phyloP scores from a whole-genome alignment of 2,329 filamentous ascomycete genomes.

The Epichloe uncinata region DNA sequence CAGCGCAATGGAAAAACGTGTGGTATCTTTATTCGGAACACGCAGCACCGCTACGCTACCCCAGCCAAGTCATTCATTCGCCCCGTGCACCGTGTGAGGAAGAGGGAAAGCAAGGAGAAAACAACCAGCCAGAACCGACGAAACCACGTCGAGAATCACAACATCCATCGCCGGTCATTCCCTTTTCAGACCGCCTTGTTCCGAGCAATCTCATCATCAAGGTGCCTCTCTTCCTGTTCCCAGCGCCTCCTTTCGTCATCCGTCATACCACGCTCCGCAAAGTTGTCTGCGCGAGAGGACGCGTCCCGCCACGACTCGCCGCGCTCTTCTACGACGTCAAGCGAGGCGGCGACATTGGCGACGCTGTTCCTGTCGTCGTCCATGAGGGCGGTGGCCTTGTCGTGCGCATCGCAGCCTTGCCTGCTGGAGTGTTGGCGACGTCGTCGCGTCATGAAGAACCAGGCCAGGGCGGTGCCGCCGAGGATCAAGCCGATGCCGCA shows the following conservation, averaged over 20 bases:
- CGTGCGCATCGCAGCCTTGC: constrained; percentile 12
- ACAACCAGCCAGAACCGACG: neutral
- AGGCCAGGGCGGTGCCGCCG: constrained; percentile 25
- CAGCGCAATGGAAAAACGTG: neutral
- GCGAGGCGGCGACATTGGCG: constrained; percentile 20
- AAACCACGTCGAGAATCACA: too few species aligned
- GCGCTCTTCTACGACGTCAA: too few species aligned
- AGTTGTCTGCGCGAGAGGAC: constrained; percentile 31
- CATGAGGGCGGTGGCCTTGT: constrained; percentile 25
- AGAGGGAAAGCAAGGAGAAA: too few species aligned
- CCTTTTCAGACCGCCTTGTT: constrained; percentile 19
- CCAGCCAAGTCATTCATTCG: neutral
- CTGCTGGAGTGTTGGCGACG: constrained; percentile 9
- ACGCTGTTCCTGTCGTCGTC: constrained; percentile 31
- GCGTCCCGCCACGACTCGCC: neutral
- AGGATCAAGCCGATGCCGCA: constrained; percentile 24
- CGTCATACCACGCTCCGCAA: constrained; percentile 50
- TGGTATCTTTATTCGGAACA: neutral
- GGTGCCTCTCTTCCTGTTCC: constrained; percentile 39
- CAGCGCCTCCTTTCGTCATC: constrained; percentile 32
- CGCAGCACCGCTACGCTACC: neutral
- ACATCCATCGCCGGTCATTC: too few species aligned
- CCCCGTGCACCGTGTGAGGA: too few species aligned
- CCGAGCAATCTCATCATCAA: constrained; percentile 39
- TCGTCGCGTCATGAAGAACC: constrained; percentile 30